Conservation (phyloP, 176 grass and related monocot species). For the Bromus sterilis region DNA sequence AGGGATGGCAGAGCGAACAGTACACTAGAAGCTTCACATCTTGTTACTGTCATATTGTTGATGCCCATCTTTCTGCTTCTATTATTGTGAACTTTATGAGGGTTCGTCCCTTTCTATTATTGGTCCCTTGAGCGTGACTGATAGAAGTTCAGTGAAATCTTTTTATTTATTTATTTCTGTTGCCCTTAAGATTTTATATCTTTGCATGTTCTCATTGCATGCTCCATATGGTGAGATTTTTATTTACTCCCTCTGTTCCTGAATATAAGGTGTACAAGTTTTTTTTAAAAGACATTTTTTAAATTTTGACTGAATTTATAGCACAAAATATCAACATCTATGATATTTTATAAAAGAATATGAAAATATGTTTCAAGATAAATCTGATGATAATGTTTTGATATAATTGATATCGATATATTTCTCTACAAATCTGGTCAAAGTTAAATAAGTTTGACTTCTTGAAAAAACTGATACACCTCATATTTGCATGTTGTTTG, state of each 20-base stretch:
- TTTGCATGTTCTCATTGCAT: background rate
- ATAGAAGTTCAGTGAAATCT: constrained; percentile 10
- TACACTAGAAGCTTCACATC: background rate
- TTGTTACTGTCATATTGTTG: constrained; percentile 6
- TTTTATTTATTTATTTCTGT: background rate
- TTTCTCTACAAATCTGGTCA: no score
- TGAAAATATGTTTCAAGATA: no score
- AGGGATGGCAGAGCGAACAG: background rate
- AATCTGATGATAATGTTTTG: no score
- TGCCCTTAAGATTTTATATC: background rate
- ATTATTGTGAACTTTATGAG: background rate
- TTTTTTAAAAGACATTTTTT: no score
- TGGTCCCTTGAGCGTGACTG: background rate
- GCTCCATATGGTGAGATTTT: background rate
- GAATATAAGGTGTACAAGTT: no score
- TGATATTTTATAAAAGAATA: no score
- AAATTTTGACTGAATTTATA: no score
- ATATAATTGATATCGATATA: no score
- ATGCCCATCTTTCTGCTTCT: background rate
- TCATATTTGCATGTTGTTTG: background rate
- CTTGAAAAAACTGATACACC: no score
- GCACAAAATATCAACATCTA: no score
- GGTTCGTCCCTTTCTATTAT: background rate
- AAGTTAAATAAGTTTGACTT: no score
- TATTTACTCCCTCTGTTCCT: no score